These are phyloP conservation scores for Erodium moschatum DNA, from an alignment of 441 rosid genomes.

Conservation along the genomic window DNA sequence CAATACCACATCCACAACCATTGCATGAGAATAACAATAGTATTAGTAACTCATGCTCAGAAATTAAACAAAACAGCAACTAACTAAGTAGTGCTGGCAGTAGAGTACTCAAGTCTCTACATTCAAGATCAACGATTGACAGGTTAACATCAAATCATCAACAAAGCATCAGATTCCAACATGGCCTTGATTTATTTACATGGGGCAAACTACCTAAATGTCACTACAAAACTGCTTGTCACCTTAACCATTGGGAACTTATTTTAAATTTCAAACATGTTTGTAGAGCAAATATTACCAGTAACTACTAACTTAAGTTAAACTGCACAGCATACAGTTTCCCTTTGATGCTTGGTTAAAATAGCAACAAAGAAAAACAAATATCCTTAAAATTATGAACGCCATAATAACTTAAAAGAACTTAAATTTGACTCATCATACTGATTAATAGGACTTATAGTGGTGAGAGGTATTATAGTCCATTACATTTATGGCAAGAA, in stretches of 20 bases:
- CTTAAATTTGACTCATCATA: neutral
- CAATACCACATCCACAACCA: constrained; percentile 10
- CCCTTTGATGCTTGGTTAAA: neutral
- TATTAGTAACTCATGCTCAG: neutral
- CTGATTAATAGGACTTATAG: neutral
- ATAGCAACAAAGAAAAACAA: neutral
- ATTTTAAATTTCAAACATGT: neutral
- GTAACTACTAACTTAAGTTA: neutral
- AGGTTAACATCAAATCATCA: neutral
- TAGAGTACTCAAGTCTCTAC: neutral
- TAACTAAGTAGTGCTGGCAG: neutral
- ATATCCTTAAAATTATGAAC: neutral
- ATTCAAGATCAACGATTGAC: neutral
- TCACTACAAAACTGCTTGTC: neutral
- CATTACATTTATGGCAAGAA: constrained; percentile 22
- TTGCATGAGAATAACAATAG: constrained; percentile 9
- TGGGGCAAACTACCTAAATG: neutral
- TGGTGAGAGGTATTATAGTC: neutral
- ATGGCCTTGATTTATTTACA: neutral
- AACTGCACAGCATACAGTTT: neutral
- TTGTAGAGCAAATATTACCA: neutral
- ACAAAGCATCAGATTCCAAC: neutral
- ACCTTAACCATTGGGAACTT: neutral
- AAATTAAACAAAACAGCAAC: neutral
- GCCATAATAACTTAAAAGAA: neutral